These are phyloP conservation scores for Climacium dendroides DNA, from an alignment of 225 moss, liverwort and hornwort genomes.

Conservation along the genomic window DNA sequence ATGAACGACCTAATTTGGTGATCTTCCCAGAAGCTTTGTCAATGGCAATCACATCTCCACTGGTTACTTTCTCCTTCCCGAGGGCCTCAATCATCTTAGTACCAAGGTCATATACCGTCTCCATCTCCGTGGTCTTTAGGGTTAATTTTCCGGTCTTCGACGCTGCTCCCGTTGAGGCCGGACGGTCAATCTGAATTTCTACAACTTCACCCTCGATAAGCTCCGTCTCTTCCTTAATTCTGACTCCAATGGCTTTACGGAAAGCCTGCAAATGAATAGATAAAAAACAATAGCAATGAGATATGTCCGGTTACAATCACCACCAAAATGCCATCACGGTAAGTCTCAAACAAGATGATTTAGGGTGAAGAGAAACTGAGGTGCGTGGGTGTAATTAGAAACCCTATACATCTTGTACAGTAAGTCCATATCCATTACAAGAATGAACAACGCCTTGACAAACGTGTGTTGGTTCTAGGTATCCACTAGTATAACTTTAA, in stretches of 20 bases:
- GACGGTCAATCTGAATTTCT: conserved; percentile 73
- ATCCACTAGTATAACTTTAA: neutral
- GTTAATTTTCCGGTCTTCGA: conserved; percentile 73
- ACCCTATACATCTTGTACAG: neutral
- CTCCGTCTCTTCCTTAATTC: conserved; percentile 92
- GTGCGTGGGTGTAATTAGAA: neutral
- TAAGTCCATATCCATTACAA: neutral
- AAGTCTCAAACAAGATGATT: neutral
- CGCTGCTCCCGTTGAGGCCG: conserved; percentile 55
- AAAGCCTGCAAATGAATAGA: conserved; percentile 27
- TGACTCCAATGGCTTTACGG: conserved; percentile 79
- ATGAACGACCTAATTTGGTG: conserved; percentile 68
- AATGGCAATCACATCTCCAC: conserved; percentile 72
- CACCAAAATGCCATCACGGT: neutral
- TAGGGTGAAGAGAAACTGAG: neutral
- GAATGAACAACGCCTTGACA: neutral
- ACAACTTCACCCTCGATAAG: conserved; percentile 90
- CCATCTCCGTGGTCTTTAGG: conserved; percentile 82
- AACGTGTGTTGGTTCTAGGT: neutral
- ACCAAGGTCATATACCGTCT: conserved; percentile 76
- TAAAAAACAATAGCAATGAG: neutral
- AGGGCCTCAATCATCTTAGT: conserved; percentile 79
- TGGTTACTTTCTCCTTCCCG: conserved; percentile 64
- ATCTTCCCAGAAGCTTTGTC: conserved; percentile 86
- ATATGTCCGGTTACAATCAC: neutral